Conservation (phyloP, 2,329 filamentous ascomycete species). For the Colletotrichum limetticola region DNA sequence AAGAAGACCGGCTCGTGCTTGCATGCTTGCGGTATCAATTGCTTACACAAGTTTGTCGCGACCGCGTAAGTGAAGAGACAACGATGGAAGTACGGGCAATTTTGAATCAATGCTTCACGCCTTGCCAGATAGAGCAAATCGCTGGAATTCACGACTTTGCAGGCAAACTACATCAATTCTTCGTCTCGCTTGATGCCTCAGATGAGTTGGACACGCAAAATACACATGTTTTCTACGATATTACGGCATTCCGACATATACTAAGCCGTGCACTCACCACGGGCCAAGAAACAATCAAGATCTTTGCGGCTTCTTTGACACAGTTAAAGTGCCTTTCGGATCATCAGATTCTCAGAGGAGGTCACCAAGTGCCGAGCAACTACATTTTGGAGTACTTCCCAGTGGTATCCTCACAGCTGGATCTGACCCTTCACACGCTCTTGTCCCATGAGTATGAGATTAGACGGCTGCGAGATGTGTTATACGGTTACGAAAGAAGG, state of each 20-base stretch:
- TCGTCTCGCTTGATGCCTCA: background rate
- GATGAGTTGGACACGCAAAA: too few relatives aligned
- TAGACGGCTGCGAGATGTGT: background rate
- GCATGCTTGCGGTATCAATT: background rate
- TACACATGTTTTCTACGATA: background rate
- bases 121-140: background rate
- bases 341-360: background rate
- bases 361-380: background rate
- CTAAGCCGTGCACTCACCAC: background rate
- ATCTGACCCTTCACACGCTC: background rate
- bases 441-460: background rate
- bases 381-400: background rate
- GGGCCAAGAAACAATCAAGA: background rate
- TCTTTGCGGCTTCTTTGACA: background rate
- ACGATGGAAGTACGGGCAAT: background rate
- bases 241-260: background rate
- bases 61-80: background rate
- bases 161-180: background rate
- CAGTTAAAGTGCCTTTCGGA: background rate
- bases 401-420: background rate
- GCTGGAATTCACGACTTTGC: background rate
- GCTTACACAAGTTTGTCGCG: background rate
- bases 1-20: background rate
- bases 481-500: background rate
- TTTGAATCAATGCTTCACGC: background rate